Evolutionary conservation across 2,329 filamentous ascomycete genomes (phyloP), one percentile per base, ranked within the genome.

Genomic region (Aspergillus terreus): DNA sequence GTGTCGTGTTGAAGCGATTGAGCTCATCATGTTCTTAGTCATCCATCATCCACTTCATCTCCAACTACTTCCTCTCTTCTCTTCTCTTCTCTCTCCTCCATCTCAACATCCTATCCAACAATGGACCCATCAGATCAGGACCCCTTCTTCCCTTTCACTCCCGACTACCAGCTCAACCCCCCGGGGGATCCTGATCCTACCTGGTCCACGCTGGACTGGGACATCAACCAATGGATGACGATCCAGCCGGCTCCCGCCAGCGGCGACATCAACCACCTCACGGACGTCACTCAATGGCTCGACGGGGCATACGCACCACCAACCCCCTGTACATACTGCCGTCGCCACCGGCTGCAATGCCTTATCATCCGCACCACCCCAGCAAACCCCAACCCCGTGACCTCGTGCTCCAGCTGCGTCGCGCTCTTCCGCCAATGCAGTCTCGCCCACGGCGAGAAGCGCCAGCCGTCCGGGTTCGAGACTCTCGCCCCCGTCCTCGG

Each of bases 341-440:
- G 67, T 43, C 68, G 65, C 3, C 67, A 73, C 38, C 72, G 75
- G 2, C 62, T 80, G 7, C 76, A 79, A 49, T 79, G 78, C 49
- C 64, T 79, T 10, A 75, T 78, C 19, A 63, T 80, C 9, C 71
- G 76, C 30, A 78, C 76, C 0, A 74, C 74, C 0, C 38, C 66
- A 0, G 76, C 69, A 21, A 80, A 80, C 50, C 78, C 77, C 0
- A 80, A 79, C 49, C 77, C 77, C 2, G 65, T 75, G 46, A 66
- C 65, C 5, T 71, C 76, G 0, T 80, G 78, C 56, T 78, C 77
- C 3, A 79, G 75, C 53, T 80, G 78, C 50, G 78, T 77, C 4
- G 77, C 76, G 0, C 63, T 80, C 2, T 79, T 77, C 50, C 67
- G 77, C 1, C 74, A 78, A 52, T 80, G 78, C 58, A 79, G 78